Percentiles rank a stretch among this genome's conserved stretches.
phyloP scores from a whole-genome alignment of 768 basidiomycete genomes.

The Kwoniella heveanensis region DNA sequence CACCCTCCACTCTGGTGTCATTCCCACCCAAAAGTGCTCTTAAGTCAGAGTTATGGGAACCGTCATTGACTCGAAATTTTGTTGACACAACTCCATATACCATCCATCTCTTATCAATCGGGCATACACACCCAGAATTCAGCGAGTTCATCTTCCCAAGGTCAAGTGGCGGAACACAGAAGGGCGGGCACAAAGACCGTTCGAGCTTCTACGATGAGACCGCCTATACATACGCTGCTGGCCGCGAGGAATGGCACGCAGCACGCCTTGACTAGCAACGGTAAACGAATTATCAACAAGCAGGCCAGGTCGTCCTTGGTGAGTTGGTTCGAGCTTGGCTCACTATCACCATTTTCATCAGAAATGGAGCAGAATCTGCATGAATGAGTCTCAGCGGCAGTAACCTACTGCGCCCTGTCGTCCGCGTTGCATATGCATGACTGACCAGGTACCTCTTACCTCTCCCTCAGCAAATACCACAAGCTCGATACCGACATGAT shows the following conservation, averaged over 20 bases:
- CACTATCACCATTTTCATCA: too few relatives aligned
- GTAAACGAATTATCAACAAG: background rate
- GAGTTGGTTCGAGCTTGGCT: too few relatives aligned
- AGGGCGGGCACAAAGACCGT: too few relatives aligned
- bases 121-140: too few relatives aligned
- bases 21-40: too few relatives aligned
- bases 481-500: conserved; percentile 14
- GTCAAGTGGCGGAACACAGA: too few relatives aligned
- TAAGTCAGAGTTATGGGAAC: background rate
- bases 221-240: background rate
- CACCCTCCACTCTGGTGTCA: background rate
- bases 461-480: background rate
- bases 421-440: too few relatives aligned
- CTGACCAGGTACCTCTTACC: too few relatives aligned
- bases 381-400: too few relatives aligned
- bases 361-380: too few relatives aligned
- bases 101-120: background rate
- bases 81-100: background rate
- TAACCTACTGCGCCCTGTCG: too few relatives aligned
- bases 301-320: background rate
- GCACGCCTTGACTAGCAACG: background rate
- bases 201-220: background rate
- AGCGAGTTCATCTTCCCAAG: too few relatives aligned
- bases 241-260: background rate
- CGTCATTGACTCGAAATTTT: conserved; percentile 3